These are phyloP conservation scores for Cochlearia excelsa DNA, from an alignment of 345 rosid genomes.

Conservation along the genomic window DNA sequence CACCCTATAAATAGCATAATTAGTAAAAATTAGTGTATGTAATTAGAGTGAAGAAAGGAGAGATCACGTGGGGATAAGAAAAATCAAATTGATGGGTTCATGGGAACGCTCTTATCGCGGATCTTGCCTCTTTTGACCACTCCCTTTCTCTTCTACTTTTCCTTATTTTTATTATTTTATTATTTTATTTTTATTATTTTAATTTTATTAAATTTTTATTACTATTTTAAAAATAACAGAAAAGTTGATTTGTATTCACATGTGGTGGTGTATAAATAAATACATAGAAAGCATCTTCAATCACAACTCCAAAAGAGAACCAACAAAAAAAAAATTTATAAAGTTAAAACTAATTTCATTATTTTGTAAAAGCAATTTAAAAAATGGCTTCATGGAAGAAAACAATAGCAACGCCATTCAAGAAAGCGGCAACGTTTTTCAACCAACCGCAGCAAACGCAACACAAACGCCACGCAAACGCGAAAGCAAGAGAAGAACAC, in stretches of 20 bases:
- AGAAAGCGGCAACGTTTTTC: constrained; percentile 81
- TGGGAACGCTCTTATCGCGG: constrained; percentile 65
- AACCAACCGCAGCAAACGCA: constrained; percentile 48
- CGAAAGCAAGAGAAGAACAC: constrained; percentile 42
- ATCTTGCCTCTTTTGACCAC: constrained; percentile 57
- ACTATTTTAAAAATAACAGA: no score
- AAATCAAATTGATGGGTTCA: constrained; percentile 44
- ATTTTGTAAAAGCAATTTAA: no score
- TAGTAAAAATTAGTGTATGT: no score
- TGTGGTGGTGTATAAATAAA: constrained; percentile 25
- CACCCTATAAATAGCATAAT: no score
- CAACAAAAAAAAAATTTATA: background rate
- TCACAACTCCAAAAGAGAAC: constrained; percentile 20
- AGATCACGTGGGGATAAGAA: constrained; percentile 41
- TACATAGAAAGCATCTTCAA: background rate
- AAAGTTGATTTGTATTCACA: constrained; percentile 27
- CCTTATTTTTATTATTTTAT: constrained; percentile 13
- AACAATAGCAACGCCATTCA: constrained; percentile 73
- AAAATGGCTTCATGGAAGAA: constrained; percentile 78
- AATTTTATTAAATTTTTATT: background rate
- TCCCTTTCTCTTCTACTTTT: constrained; percentile 20
- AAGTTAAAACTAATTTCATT: background rate
- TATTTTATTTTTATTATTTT: background rate
- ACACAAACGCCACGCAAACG: constrained; percentile 34
- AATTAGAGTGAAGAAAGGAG: constrained; percentile 13